Percentiles rank a stretch among this genome's conserved stretches.
phyloP scores from a whole-genome alignment of 257 asterid species.

The Salvia miltiorrhiza region DNA sequence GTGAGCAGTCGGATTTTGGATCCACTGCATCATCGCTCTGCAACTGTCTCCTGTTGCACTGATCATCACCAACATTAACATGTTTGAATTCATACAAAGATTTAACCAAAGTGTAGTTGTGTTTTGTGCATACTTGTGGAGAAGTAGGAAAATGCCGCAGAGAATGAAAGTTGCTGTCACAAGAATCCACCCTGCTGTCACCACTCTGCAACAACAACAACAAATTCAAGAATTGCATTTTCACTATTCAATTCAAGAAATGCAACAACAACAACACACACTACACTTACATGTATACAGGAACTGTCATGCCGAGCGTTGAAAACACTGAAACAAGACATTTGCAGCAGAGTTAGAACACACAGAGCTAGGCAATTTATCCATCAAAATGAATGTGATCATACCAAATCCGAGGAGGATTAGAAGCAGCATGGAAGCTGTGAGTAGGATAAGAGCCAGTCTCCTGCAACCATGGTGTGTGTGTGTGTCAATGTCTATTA shows the following conservation, averaged over 20 bases:
- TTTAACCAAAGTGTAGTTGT: no score
- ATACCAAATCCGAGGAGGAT: slow-evolving; percentile 67
- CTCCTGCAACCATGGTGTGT: slow-evolving; percentile 48
- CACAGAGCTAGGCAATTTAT: neutral
- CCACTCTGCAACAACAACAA: slow-evolving; percentile 64
- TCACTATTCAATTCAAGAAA: no score
- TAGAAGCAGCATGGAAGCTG: slow-evolving; percentile 73
- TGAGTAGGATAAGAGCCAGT: slow-evolving; percentile 62
- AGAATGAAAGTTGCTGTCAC: slow-evolving; percentile 78
- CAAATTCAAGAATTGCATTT: neutral
- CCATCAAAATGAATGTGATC: neutral
- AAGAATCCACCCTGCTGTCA: slow-evolving; percentile 79
- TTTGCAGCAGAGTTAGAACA: neutral
- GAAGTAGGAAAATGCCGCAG: slow-evolving; percentile 78
- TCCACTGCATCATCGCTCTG: slow-evolving; percentile 87
- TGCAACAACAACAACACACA: slow-evolving; percentile 41
- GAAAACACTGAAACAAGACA: slow-evolving; percentile 57
- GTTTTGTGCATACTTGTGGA: slow-evolving; percentile 63
- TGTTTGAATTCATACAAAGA: neutral
- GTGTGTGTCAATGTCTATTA: no score
- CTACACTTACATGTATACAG: slow-evolving; percentile 74
- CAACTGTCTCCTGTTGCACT: slow-evolving; percentile 85
- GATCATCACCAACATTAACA: neutral
- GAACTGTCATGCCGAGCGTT: slow-evolving; percentile 62
- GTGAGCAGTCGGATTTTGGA: slow-evolving; percentile 70